phyloP scores from a whole-genome alignment of 108 stramenopile genomes.

The Bacterosira constricta region DNA sequence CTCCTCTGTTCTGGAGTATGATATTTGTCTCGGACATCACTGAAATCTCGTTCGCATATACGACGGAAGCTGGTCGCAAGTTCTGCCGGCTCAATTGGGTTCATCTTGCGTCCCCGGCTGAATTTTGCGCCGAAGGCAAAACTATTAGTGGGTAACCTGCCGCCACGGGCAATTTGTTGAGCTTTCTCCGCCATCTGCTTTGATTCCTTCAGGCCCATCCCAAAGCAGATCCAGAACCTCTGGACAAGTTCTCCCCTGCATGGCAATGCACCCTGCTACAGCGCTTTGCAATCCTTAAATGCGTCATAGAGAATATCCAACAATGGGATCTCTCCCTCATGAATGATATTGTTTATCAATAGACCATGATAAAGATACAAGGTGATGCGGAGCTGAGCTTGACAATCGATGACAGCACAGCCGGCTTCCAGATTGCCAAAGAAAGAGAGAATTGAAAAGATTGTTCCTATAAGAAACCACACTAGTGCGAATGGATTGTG shows the following conservation, averaged over 20 bases:
- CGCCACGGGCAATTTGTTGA: slow-evolving; percentile 1
- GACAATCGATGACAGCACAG: slow-evolving; percentile 41
- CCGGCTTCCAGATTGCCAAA: slow-evolving; percentile 55
- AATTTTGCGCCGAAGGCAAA: neutral
- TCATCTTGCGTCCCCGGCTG: slow-evolving; percentile 22
- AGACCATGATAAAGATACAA: slow-evolving; percentile 61
- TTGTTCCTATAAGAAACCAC: too few species aligned
- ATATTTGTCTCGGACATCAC: slow-evolving; percentile 51
- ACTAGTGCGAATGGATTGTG: too few species aligned
- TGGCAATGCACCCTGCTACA: slow-evolving; percentile 54
- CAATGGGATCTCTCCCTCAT: slow-evolving; percentile 21
- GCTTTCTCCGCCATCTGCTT: slow-evolving; percentile 37
- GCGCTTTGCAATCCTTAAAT: slow-evolving; percentile 45
- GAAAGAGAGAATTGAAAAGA: slow-evolving; percentile 28
- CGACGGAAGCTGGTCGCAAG: slow-evolving; percentile 42
- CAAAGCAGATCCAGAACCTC: slow-evolving; percentile 50
- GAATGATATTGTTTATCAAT: slow-evolving; percentile 23
- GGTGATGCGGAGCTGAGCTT: slow-evolving; percentile 49
- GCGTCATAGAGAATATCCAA: slow-evolving; percentile 42
- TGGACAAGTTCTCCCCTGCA: slow-evolving; percentile 43
- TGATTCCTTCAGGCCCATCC: slow-evolving; percentile 19
- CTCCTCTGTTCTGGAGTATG: slow-evolving; percentile 50
- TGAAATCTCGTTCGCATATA: slow-evolving; percentile 46
- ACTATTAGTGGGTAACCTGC: neutral
- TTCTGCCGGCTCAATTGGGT: slow-evolving; percentile 35